Base-by-base conservation (phyloP, 768 basidiomycete species). In the Rossbeevera mucosa region DNA sequence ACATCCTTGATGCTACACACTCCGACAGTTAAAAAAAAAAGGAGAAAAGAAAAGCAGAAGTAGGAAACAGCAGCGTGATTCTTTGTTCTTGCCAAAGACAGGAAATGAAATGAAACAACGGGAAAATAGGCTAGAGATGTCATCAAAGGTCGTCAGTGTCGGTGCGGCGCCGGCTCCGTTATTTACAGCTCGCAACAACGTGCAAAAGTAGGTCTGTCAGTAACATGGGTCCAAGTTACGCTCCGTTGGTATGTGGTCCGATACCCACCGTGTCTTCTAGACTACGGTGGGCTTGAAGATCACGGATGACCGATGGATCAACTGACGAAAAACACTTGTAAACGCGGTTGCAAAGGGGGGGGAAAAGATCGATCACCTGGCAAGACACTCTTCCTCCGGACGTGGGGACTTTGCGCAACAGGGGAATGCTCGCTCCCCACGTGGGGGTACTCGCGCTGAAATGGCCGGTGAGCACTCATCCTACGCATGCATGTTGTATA, bases 371-470 rank as follows among this genome's bases (percentile, higher is more conserved):
- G 52, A 52, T 58, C 68, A 91, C 91, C 87, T 73, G 93, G 94
- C 55, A 97, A 77, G 44, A 95, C 94, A 63, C 92, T 95, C 77
- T 94, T 96, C 70, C 95, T 81, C 61, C 95, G 84, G 29, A 94
- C 83, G 71, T 99, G 95, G 49, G 93, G 78, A 41, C 85, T 81
- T 52, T 76, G 73, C 50, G 79, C 71, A 57, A 76, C 70, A 26
- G 81, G 75, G 43, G 80, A 80, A 61, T 82, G 81, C 53, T 84
- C 80, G 59, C 79, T 72, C 54, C 78, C 80, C 48, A 85, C 74
- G 60, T 86, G 86, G 48, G 85, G 86, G 63, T 84, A 78, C 53
- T 82, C 80, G 62, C 79, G 78, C 87, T 89, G 56, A 59, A 64
- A 45, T 44, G 55, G 57, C 45, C 11, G 41, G 56, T 60, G 60